These are phyloP conservation scores for Onygenales sp. DNA, from an alignment of 2,329 filamentous ascomycete genomes.

Conservation along the genomic window DNA sequence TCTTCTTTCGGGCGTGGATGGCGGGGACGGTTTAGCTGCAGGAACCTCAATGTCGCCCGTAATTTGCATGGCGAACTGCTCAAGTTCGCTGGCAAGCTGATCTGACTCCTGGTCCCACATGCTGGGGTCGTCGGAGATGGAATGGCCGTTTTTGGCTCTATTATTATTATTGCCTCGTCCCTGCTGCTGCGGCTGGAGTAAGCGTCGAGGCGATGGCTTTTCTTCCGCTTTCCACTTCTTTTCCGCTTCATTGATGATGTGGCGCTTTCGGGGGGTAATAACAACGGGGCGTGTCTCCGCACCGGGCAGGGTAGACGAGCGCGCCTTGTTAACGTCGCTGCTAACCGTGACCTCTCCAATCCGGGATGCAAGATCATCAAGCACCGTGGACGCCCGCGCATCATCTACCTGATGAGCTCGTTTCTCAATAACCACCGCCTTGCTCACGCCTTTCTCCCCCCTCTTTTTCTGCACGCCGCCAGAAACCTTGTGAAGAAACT, in stretches of 20 bases:
- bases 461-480: constrained; percentile 29
- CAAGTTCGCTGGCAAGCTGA: constrained; percentile 31
- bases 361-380: constrained; percentile 20
- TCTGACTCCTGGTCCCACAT: constrained; percentile 36
- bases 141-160: constrained; percentile 20
- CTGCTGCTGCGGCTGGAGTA: constrained; percentile 2
- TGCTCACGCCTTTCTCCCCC: constrained; percentile 15
- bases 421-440: constrained; percentile 34
- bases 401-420: constrained; percentile 6
- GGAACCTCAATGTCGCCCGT: constrained; percentile 18
- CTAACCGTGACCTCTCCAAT: constrained; percentile 7
- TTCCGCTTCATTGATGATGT: constrained; percentile 32
- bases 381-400: constrained; percentile 17
- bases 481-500: constrained; percentile 17
- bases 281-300: neutral
- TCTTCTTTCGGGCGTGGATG: constrained; percentile 1
- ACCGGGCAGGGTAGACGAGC: neutral
- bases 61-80: constrained; percentile 33
- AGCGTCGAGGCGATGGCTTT: constrained; percentile 6
- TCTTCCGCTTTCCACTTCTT: constrained; percentile 28
- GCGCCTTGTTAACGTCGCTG: constrained; percentile 6
- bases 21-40: neutral
- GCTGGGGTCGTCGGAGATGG: constrained; percentile 25
- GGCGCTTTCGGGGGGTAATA: constrained; percentile 25
- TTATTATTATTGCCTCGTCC: constrained; percentile 3